Evolutionary conservation across 192 early-diverging fungal genomes (phyloP).

Genomic region (Chytriomyces sp.): DNA sequence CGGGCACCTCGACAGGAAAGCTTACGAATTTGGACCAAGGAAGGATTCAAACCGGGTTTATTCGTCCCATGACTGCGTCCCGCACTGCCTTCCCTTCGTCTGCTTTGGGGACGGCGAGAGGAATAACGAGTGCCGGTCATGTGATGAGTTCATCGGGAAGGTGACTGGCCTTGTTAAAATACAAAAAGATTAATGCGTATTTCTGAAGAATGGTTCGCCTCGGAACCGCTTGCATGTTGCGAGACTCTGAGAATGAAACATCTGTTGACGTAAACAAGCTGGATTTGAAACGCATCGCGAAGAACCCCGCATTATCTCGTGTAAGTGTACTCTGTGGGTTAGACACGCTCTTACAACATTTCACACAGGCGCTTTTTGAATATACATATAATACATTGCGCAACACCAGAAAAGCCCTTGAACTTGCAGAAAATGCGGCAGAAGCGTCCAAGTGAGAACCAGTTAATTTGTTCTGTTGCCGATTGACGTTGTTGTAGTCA

Average conservation of each 20-base stretch:
- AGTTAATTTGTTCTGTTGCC: neutral
- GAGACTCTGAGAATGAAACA: neutral
- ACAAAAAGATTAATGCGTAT: neutral
- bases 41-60: conserved; percentile 4
- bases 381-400: conserved; percentile 4
- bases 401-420: conserved; percentile 27
- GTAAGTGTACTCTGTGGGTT: neutral
- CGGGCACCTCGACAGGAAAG: neutral
- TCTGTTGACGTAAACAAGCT: conserved; percentile 17
- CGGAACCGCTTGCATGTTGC: conserved; percentile 9
- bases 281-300: neutral
- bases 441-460: conserved; percentile 16
- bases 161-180: too few species aligned
- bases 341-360: neutral
- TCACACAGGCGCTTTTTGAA: conserved; percentile 25
- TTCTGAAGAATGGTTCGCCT: neutral
- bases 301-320: conserved; percentile 6
- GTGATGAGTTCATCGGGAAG: neutral
- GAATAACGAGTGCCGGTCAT: neutral
- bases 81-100: neutral
- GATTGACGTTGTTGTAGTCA: conserved; percentile 9
- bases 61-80: conserved; percentile 8
- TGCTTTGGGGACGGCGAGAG: too few species aligned
- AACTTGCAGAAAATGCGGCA: conserved; percentile 23
- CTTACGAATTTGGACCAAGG: neutral